Percentiles rank a stretch among this genome's conserved stretches.
Conservation (phyloP, 805 yeast species). For the Komagataella phaffii region DNA sequence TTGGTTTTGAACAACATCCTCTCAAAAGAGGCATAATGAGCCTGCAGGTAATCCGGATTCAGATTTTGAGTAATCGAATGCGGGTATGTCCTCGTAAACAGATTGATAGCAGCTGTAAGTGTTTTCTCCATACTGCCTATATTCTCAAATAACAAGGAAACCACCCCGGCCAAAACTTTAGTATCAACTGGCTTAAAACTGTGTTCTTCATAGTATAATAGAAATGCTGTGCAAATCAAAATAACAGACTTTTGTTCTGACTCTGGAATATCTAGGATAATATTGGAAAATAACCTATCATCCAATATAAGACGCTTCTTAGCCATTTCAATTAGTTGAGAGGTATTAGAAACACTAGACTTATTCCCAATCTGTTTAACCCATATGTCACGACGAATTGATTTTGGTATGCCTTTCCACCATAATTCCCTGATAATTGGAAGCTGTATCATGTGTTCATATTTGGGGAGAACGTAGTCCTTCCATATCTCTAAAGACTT, state of each 20-base stretch:
- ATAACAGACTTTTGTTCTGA: conserved; percentile 15
- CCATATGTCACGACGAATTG: conserved; percentile 38
- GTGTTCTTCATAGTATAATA: background rate
- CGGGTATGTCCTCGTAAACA: conserved; percentile 15
- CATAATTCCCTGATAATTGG: conserved; percentile 36
- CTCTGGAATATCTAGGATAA: background rate
- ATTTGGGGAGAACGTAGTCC: conserved; percentile 21
- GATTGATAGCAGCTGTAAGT: conserved; percentile 11
- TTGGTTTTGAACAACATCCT: conserved; percentile 28
- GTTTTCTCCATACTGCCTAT: conserved; percentile 4
- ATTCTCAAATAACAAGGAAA: background rate
- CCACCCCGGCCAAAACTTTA: background rate
- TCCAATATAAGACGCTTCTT: background rate
- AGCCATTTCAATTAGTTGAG: background rate
- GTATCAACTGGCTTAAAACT: background rate
- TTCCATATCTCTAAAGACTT: conserved; percentile 29
- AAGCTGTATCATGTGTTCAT: conserved; percentile 17
- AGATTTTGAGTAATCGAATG: conserved; percentile 5
- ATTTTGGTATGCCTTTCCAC: conserved; percentile 45
- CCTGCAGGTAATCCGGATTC: conserved; percentile 15
- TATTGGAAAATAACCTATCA: background rate
- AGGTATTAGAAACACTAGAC: conserved; percentile 7
- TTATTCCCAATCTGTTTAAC: conserved; percentile 24
- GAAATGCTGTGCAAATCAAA: conserved; percentile 7
- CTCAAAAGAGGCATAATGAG: conserved; percentile 31